Conservation (phyloP, 2,329 filamentous ascomycete genomes). For the Talaromyces sp. region DNA sequence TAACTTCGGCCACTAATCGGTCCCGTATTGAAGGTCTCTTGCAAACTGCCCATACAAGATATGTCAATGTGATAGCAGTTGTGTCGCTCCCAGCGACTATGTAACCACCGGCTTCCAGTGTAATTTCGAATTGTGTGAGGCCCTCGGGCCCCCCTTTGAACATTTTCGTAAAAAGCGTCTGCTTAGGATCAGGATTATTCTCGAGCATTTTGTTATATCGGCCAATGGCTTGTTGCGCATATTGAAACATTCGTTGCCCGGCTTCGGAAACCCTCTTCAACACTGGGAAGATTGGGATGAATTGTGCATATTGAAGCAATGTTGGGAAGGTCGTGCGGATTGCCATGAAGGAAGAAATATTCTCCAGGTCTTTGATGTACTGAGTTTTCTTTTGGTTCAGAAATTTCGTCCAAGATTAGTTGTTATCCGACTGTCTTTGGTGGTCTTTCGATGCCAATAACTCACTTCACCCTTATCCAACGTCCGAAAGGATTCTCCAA, state of each 20-base stretch:
- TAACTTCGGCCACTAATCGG: constrained; percentile 47
- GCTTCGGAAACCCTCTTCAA: constrained; percentile 19
- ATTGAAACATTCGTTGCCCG: constrained; percentile 19
- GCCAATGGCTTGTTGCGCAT: constrained; percentile 23
- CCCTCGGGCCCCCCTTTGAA: constrained; percentile 23
- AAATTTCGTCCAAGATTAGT: neutral
- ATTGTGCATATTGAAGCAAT: constrained; percentile 18
- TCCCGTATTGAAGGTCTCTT: constrained; percentile 30
- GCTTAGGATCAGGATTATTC: constrained; percentile 20
- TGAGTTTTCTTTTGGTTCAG: constrained; percentile 32
- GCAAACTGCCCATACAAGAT: constrained; percentile 38
- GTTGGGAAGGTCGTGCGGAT: constrained; percentile 21
- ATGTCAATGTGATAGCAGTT: constrained; percentile 48
- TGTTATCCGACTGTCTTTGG: neutral
- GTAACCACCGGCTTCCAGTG: constrained; percentile 38
- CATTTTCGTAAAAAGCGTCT: constrained; percentile 36
- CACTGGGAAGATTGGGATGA: constrained; percentile 21
- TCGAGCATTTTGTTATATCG: constrained; percentile 21
- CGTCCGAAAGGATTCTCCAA: constrained; percentile 53
- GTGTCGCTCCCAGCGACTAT: constrained; percentile 52
- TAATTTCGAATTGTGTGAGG: constrained; percentile 32
- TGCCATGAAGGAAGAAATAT: constrained; percentile 3
- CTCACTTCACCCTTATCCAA: constrained; percentile 48
- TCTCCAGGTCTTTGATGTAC: constrained; percentile 37
- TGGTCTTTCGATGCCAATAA: neutral